Percentiles rank a stretch among this genome's conserved stretches.
These are phyloP conservation scores for Carex parvula DNA, from an alignment of 176 grass and related monocot species.

Conservation along the genomic window DNA sequence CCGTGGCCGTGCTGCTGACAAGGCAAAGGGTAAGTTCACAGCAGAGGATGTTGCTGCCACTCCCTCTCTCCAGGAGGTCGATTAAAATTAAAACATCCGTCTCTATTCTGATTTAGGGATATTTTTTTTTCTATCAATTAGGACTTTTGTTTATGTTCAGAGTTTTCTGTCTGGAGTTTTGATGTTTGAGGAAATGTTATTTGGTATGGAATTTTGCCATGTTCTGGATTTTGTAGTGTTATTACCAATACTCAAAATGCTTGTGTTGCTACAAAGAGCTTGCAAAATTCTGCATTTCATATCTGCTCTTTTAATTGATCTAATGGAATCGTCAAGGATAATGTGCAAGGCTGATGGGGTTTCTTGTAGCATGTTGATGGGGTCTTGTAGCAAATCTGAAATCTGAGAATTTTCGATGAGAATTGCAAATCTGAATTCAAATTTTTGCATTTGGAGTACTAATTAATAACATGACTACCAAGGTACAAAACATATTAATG, in stretches of 20 bases:
- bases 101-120: not conserved
- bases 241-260: not conserved
- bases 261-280: not conserved
- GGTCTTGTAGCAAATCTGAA: no score
- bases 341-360: no score
- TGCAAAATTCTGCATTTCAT: not conserved
- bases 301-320: not conserved
- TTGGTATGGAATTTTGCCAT: slow-evolving; percentile 11
- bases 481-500: no score
- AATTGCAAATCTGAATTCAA: no score
- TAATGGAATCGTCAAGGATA: not conserved
- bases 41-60: slow-evolving; percentile 76
- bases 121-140: slow-evolving; percentile 7
- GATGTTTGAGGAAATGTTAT: slow-evolving; percentile 18
- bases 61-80: slow-evolving; percentile 89
- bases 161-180: not conserved
- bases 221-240: slow-evolving; percentile 15
- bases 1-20: slow-evolving; percentile 71
- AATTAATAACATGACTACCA: no score
- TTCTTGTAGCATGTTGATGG: no score
- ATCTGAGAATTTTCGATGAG: no score
- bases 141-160: not conserved
- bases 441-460: no score
- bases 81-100: slow-evolving; percentile 47
- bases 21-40: slow-evolving; percentile 94